These are phyloP conservation scores for Neonectria magnoliae DNA, from an alignment of 2,329 filamentous ascomycete species.

Conservation along the genomic window DNA sequence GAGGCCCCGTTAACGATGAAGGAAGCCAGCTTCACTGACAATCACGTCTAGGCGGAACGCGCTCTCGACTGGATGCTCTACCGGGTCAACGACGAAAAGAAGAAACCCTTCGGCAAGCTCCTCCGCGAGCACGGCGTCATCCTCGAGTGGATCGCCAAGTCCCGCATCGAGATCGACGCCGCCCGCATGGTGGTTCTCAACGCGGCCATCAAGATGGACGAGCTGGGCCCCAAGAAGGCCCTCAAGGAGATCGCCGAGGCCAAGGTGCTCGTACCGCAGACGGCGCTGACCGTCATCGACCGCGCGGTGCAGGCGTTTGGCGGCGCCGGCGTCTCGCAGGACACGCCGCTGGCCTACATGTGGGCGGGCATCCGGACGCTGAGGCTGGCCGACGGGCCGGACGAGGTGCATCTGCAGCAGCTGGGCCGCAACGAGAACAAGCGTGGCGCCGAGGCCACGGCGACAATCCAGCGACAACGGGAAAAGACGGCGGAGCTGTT, in stretches of 20 bases:
- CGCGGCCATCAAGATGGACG: conserved; percentile 94
- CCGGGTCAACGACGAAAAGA: conserved; percentile 89
- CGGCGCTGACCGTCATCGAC: conserved; percentile 88
- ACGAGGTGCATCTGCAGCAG: conserved; percentile 92
- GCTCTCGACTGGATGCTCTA: conserved; percentile 96
- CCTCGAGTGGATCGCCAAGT: conserved; percentile 92
- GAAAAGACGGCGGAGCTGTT: conserved; percentile 73
- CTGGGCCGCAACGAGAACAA: conserved; percentile 84
- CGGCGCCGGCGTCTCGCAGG: conserved; percentile 89
- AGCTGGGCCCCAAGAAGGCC: conserved; percentile 85
- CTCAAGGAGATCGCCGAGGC: conserved; percentile 95
- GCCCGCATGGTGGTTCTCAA: conserved; percentile 91
- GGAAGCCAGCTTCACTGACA: conserved; percentile 15
- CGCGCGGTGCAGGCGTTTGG: conserved; percentile 94
- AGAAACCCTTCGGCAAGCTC: conserved; percentile 90
- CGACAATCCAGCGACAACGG: conserved; percentile 72
- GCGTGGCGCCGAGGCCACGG: conserved; percentile 68
- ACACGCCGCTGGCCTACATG: conserved; percentile 88
- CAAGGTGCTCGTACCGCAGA: conserved; percentile 89
- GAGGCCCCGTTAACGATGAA: background rate
- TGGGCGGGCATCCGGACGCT: conserved; percentile 85
- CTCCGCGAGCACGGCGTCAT: conserved; percentile 92
- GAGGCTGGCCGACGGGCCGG: conserved; percentile 89
- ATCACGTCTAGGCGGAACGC: conserved; percentile 71
- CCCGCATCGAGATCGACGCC: conserved; percentile 92